A percentile compares a stretch with the other conserved stretches of the same genome.
phyloP scores from a whole-genome alignment of 495 filamentous ascomycete genomes.

The Margaritispora aquatica region DNA sequence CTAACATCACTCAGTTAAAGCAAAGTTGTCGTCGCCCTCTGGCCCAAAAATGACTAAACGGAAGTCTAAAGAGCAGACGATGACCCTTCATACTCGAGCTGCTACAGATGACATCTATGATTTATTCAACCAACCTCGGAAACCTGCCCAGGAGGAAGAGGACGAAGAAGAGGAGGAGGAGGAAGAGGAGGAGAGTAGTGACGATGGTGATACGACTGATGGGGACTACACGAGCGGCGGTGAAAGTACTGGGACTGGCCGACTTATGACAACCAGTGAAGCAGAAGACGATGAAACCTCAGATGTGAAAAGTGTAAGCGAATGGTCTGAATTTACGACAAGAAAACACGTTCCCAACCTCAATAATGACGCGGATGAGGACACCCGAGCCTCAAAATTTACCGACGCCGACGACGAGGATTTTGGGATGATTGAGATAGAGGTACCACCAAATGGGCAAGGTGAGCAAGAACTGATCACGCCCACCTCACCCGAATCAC shows the following conservation, averaged over 20 bases:
- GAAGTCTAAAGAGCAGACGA: conserved; percentile 72
- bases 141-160: conserved; percentile 36
- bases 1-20: conserved; percentile 58
- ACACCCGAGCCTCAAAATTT: conserved; percentile 29
- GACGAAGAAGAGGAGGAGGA: conserved; percentile 58
- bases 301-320: conserved; percentile 59
- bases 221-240: conserved; percentile 73
- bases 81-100: conserved; percentile 93
- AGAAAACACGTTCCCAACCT: conserved; percentile 61
- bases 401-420: conserved; percentile 25
- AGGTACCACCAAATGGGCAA: background rate
- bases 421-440: conserved; percentile 16
- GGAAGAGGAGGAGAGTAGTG: conserved; percentile 49
- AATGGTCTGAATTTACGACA: conserved; percentile 81
- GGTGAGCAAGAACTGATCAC: conserved; percentile 29
- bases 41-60: conserved; percentile 69
- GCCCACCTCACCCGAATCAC: conserved; percentile 34
- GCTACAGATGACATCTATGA: conserved; percentile 97
- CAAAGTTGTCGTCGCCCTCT: conserved; percentile 83
- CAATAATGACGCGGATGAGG: conserved; percentile 32
- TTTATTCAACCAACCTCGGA: conserved; percentile 88
- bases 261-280: conserved; percentile 41
- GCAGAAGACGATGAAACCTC: conserved; percentile 47
- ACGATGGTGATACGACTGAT: conserved; percentile 53
- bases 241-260: conserved; percentile 73